Evolutionary conservation across 495 filamentous ascomycete species (phyloP).

Genomic region (Lindgomyces ingoldianus): DNA sequence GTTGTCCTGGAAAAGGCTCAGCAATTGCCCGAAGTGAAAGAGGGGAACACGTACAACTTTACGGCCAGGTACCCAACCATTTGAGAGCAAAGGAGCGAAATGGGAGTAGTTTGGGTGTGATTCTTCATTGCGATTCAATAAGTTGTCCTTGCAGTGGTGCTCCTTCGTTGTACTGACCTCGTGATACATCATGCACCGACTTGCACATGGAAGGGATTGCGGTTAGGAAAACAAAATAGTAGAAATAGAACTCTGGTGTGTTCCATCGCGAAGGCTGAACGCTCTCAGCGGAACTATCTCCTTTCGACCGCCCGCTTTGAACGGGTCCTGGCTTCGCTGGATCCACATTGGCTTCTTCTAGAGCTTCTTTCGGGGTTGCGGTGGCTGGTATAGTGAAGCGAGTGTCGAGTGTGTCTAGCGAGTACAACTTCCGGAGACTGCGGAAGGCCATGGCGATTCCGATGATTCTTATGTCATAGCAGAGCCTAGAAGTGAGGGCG

Average conservation of each 20-base stretch:
- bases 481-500: neutral
- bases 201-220: constrained; percentile 90
- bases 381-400: constrained; percentile 75
- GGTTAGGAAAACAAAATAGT: constrained; percentile 69
- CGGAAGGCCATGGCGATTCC: constrained; percentile 40
- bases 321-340: constrained; percentile 33
- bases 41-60: constrained; percentile 66
- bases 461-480: constrained; percentile 9
- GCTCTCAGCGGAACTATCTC: constrained; percentile 42
- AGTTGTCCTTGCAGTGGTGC: neutral
- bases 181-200: constrained; percentile 79
- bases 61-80: constrained; percentile 93
- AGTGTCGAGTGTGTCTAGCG: constrained; percentile 90
- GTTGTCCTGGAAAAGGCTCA: constrained; percentile 62
- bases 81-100: constrained; percentile 68
- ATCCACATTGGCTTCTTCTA: constrained; percentile 46
- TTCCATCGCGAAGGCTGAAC: constrained; percentile 71
- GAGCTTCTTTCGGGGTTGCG: constrained; percentile 59
- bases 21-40: neutral
- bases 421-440: constrained; percentile 64
- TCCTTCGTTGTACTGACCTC: constrained; percentile 53
- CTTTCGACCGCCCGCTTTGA: constrained; percentile 48
- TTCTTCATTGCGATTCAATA: constrained; percentile 52
- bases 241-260: constrained; percentile 82
- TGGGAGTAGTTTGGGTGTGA: constrained; percentile 77